Evolutionary conservation across 176 grass and related monocot species (phyloP).

Genomic region (Dactylis glomerata): DNA sequence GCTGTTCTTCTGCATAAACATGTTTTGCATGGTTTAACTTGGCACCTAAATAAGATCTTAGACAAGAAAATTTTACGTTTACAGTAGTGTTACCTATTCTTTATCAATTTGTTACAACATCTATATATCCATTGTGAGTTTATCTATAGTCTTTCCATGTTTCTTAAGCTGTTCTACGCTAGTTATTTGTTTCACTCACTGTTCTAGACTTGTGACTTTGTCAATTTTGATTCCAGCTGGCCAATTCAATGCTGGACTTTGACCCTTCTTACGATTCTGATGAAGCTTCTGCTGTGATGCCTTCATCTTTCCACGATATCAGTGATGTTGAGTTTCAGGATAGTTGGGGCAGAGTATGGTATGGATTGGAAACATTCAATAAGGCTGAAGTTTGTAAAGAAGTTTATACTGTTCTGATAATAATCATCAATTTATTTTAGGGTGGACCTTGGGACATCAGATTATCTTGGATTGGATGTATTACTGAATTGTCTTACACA

Average conservation of each 20-base stretch:
- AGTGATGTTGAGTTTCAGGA: conserved; percentile 87
- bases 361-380: conserved; percentile 18
- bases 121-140: background rate
- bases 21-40: background rate
- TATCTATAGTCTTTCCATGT: background rate
- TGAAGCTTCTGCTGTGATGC: conserved; percentile 60
- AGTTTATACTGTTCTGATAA: background rate
- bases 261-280: conserved; percentile 89
- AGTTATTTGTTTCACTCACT: background rate
- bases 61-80: background rate
- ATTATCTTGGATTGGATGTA: conserved; percentile 86
- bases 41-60: background rate
- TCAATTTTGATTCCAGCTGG: conserved; percentile 40
- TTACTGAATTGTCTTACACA: conserved; percentile 84
- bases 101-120: background rate
- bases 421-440: conserved; percentile 34
- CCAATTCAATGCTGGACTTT: conserved; percentile 65
- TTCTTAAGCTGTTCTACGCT: background rate
- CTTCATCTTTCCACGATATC: conserved; percentile 96
- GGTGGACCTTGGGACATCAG: conserved; percentile 87
- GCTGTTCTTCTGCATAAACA: background rate
- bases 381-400: background rate
- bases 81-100: background rate
- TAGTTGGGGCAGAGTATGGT: conserved; percentile 85
- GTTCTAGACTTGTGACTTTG: conserved; percentile 1